Evolutionary conservation across 108 stramenopile species (phyloP), one percentile per base, ranked within the genome.

Genomic region (Pelagomonas calceolata): DNA sequence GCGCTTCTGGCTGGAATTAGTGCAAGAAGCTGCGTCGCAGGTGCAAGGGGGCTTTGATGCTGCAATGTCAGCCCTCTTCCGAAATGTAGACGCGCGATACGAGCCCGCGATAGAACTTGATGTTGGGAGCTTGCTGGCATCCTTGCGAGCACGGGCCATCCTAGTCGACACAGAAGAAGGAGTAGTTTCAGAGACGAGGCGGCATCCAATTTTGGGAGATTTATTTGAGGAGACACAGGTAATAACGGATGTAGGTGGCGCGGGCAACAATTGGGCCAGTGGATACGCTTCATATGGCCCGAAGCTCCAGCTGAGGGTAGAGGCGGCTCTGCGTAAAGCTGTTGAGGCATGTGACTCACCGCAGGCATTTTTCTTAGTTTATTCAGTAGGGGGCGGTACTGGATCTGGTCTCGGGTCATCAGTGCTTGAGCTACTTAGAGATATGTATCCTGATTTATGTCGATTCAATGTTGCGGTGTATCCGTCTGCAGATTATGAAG

Each of bases 221-320:
- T 70, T 87, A n/a, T 87, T 87, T 43, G 81, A 85, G 66, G 45
- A 60, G 18, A 44, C 70, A 30, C 83, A 85, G 35, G 45, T 80
- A 17, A 45, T 87, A 4, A 81, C 67, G 1, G 86, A 83, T 60
- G 83, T 85, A n/a, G 75, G 78, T 30, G 85, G 85, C 64, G 79
- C 80, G 4, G 86, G 86, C 18, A 87, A 87, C 66, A 87, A 87
- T 68, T 87, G 82, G 67, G 85, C 84, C 0, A 84, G 85, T 43
- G 85, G 85, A 39, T 77, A 79, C 72, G 36, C 67, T n/a, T 31
- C 51, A 30, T 86, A 86, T 51, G 85, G 85, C 21, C 66, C 80
- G 4, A 39, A 79, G 75, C 85, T 85, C 72, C 51, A 51, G 33
- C 82, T 76, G 21, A 37, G 43, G 36, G 66, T 85, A 12, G 64